Evolutionary conservation across 805 yeast species (phyloP), one percentile per base, ranked within the genome.

Genomic region (Candida maesae): DNA sequence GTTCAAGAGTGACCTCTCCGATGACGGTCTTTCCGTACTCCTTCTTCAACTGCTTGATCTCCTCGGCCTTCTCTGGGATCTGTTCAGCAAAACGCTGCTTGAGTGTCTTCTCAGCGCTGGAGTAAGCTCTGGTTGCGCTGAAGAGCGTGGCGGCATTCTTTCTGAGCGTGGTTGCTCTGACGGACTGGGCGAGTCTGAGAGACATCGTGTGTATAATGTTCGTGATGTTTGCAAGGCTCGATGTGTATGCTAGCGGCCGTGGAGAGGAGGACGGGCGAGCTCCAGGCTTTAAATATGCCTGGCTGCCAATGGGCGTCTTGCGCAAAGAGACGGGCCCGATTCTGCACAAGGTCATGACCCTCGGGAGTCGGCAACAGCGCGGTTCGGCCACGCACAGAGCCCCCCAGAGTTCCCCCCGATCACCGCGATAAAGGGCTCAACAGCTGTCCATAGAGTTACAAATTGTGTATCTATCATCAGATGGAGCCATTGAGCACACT

Each of bases 41-140:
- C 66, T 86, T 76, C 70, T 91, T 89, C 67, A 40, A 81, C 58
- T 81, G 63, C 54, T 70, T 85, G 68, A 93, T 83, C 73, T 89
- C 87, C 67, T 88, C 96, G 56, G 84, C 84, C 74, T 86, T 86
- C 60, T 78, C 89, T 53, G 98, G 98, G 65, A 90, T 78, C 53
- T 87, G 74, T 63, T 87, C 95, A 42, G 89, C 95, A 64, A 93
- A 90, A 65, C 95, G 82, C 70, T 93, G 95, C 70, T 93, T 93
- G 59, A 93, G 76, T 51, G 96, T 81, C 74, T 77, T 62, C 41
- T 60, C 64, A n/a, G 47, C 36, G 15, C 54, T 40, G 18, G 58
- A 49, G 49, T 55, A 55, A n/a, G 48, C 40, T 55, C 60, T 56
- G 23, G 51, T 42, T 32, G 56, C 56, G 12, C 30, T 12, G 41